phyloP scores from a whole-genome alignment of 768 basidiomycete species.

The Pleurotus tuber-regium region DNA sequence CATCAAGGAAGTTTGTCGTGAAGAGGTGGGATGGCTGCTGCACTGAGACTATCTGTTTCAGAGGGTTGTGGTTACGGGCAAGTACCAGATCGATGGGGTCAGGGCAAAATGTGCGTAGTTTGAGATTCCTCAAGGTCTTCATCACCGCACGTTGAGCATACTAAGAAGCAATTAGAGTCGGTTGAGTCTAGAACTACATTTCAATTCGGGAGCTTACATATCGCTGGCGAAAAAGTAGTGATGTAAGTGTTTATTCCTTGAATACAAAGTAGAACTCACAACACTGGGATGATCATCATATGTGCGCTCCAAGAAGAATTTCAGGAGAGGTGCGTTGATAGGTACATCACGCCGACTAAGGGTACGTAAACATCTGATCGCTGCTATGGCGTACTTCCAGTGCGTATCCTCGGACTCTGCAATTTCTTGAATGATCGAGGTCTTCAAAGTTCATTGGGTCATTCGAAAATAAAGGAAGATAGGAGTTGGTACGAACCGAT shows the following conservation, averaged over 20 bases:
- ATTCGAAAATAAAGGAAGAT: neutral
- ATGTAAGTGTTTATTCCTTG: too few species aligned
- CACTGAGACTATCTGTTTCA: slow-evolving; percentile 50
- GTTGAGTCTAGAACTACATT: too few species aligned
- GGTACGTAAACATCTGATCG: slow-evolving; percentile 64
- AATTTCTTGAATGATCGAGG: slow-evolving; percentile 46
- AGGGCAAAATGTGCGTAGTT: slow-evolving; percentile 69
- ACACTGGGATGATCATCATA: slow-evolving; percentile 66
- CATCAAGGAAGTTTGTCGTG: slow-evolving; percentile 52
- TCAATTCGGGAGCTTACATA: too few species aligned
- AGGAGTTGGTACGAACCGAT: slow-evolving; percentile 38
- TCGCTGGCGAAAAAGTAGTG: slow-evolving; percentile 35
- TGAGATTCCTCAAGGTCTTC: slow-evolving; percentile 75
- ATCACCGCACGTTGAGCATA: slow-evolving; percentile 74
- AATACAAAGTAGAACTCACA: too few species aligned
- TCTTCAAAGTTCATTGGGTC: slow-evolving; percentile 25
- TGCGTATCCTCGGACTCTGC: slow-evolving; percentile 64
- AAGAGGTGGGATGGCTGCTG: slow-evolving; percentile 44
- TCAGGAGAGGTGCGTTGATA: slow-evolving; percentile 43
- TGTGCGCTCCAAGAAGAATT: slow-evolving; percentile 58
- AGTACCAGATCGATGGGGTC: slow-evolving; percentile 58
- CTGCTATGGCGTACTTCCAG: slow-evolving; percentile 77
- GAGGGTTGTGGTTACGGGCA: slow-evolving; percentile 63
- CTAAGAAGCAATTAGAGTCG: slow-evolving; percentile 30
- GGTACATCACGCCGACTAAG: slow-evolving; percentile 66